Base-by-base conservation (phyloP, 257 asterid species). In the Orobanche coerulescens region DNA sequence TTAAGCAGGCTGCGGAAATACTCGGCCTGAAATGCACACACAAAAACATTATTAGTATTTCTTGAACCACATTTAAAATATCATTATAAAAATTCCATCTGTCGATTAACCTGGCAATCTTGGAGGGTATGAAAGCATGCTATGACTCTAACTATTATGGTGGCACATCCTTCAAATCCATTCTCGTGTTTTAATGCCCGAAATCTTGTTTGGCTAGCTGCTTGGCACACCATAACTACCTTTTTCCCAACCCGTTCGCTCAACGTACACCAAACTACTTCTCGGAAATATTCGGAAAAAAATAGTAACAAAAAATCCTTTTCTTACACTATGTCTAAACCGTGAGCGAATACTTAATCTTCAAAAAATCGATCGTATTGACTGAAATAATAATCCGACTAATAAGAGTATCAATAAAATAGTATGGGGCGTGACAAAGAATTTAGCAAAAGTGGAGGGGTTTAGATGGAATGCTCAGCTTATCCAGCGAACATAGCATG, bases 191-290 rank as follows among this genome's bases (percentile, higher is more conserved):
- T 92, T 87, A 81, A 78, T 72, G 86, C 90, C 69, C 98, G 92
- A 82, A 92, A 92, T 92, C 80, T 84, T 81, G 98, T 92, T 78
- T 92, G 90, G 61, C 94, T 71, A 49, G 98, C 98, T 79, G 96
- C 94, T 86, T 92, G 98, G 86, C 95, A 58, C 69, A 92, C 98
- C 98, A 92, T 92, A 85, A 90, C 97, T 90, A 85, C 96, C 96
- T 78, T 59, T 24, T 60, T 68, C 86, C 91, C 79, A 71, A 70
- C 75, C 79, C 58, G 62, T 70, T 77, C 16, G 69, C 82, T 69
- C 79, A 64, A 81, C 24, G 37, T 69, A 59, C 72, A 69, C 81
- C 65, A 15, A 54, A 57, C 34, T 24, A 10, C 42, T 50, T 37
- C 25, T n/a, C n/a, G n/a, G 36, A 59, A 13, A 1, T 30, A 30